phyloP scores from a whole-genome alignment of 352 stramenopile species.

The Phytopythium aichiense region DNA sequence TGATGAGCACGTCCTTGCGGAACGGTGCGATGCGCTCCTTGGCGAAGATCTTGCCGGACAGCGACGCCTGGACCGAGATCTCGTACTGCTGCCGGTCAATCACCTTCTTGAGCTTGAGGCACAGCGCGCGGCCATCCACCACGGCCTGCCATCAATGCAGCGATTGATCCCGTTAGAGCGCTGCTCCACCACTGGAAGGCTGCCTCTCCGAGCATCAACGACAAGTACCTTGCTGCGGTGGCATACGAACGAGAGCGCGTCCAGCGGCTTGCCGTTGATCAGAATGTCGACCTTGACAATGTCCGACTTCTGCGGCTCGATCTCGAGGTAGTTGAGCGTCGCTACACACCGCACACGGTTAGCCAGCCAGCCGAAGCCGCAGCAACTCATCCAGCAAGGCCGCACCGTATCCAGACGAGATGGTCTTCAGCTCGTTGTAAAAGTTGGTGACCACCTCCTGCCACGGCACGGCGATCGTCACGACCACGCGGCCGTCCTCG shows the following conservation, averaged over 20 bases:
- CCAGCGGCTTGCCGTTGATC: constrained; percentile 94
- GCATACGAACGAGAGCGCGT: constrained; percentile 97
- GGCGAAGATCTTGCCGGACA: constrained; percentile 95
- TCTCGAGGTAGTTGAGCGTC: constrained; percentile 93
- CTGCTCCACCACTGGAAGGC: not conserved
- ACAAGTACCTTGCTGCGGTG: constrained; percentile 80
- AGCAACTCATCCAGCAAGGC: not conserved
- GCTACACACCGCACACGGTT: constrained; percentile 22
- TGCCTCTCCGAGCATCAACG: not conserved
- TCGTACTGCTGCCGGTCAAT: constrained; percentile 98
- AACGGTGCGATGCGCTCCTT: constrained; percentile 96
- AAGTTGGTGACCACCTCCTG: constrained; percentile 99
- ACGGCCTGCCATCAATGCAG: constrained; percentile 3
- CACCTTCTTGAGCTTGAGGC: constrained; percentile 95
- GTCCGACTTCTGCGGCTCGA: constrained; percentile 88
- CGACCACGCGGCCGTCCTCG: constrained; percentile 92
- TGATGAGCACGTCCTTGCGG: constrained; percentile 96
- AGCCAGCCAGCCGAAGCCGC: not conserved
- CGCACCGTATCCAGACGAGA: constrained; percentile 93
- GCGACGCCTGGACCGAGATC: constrained; percentile 97
- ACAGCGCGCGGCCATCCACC: constrained; percentile 83
- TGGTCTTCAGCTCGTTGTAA: constrained; percentile 97
- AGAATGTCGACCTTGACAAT: constrained; percentile 95
- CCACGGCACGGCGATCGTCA: constrained; percentile 96
- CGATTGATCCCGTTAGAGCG: not conserved